Conservation (phyloP, 1,139 yeast species). For the Suhomyces bolitotheri region DNA sequence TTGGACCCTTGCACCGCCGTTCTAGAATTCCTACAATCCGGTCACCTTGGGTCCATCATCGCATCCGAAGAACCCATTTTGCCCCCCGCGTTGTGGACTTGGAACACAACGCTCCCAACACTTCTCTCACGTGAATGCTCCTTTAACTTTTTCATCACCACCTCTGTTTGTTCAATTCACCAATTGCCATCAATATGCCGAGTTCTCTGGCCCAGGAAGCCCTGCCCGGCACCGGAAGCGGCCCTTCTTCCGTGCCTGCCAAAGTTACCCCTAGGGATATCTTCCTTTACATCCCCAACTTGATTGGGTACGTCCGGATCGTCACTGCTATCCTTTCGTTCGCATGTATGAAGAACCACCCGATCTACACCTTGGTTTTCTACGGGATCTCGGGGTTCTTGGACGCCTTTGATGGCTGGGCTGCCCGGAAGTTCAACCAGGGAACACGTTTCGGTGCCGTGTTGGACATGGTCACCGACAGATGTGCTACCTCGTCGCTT, state of each 20-base stretch:
- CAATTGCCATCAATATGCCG: conserved; percentile 6
- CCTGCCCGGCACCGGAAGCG: conserved; percentile 1
- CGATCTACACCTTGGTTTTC: conserved; percentile 69
- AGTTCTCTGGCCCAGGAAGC: conserved; percentile 2
- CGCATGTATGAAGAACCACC: conserved; percentile 79
- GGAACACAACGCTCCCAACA: too few species aligned
- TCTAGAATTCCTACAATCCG: too few species aligned
- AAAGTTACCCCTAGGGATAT: conserved; percentile 50
- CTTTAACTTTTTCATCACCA: conserved; percentile 7
- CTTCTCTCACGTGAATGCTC: conserved; percentile 7
- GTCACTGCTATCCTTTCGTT: conserved; percentile 79
- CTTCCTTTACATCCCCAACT: conserved; percentile 80
- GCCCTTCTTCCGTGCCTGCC: too few species aligned
- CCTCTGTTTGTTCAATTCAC: too few species aligned
- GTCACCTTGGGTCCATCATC: too few species aligned
- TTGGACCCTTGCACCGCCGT: too few species aligned
- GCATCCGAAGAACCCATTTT: too few species aligned
- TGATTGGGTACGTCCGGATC: conserved; percentile 86
- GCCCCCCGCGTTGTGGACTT: too few species aligned
- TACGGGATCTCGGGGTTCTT: conserved; percentile 88
- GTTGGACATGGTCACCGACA: conserved; percentile 97
- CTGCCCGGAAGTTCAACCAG: conserved; percentile 87
- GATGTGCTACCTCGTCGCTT: conserved; percentile 93
- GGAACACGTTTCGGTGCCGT: conserved; percentile 95
- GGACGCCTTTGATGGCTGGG: conserved; percentile 96